Evolutionary conservation across 2,329 filamentous ascomycete genomes (phyloP), one percentile per base, ranked within the genome.

Genomic region (Meredithiella fracta): DNA sequence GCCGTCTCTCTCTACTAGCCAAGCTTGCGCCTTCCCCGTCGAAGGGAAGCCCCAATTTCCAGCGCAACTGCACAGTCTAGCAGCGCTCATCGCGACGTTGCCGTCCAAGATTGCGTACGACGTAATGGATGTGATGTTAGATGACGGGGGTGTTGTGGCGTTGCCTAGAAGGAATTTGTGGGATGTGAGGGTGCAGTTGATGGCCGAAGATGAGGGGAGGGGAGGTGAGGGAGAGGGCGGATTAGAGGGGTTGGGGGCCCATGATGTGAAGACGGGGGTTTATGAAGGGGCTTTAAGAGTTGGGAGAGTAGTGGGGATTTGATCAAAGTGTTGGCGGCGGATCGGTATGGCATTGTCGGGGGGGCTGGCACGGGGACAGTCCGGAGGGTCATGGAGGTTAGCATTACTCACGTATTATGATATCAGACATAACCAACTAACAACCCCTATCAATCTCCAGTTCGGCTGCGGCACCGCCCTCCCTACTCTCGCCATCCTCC

Each of bases 261-360:
- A 85, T 60, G 86, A 92, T 67, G 82, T 92, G 61, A 84, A 81
- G 66, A 85, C 85, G 56, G 86, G 86, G 53, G 78, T 91, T 59
- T 92, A 92, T 68, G 86, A 92, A 69, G 86, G 86, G 86, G 86
- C 23, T 89, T 91, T 71, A 92, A 92, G 71, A 90, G 84, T 63
- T 92, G 86, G 86, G 86, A 92, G 70, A 90, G 86, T 68, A 87
- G 83, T 59, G 73, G 89, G 54, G 86, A 92, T 65, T 72, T 92
- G 17, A 84, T 86, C 53, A 85, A 81, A 64, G 79, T 84, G n/a
- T 67, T 83, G 29, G 73, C 73, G 0, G 63, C 65, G 2, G 71
- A 72, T 25, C 66, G 69, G 11, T 66, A 70, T 51, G 62, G 68
- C 17, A 59, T 65, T 2, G 61, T 63, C 51, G 60, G 67, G 58